A percentile compares a stretch with the other conserved stretches of the same genome.
Evolutionary conservation across 495 filamentous ascomycete genomes (phyloP).

Genomic region (Copromyces sp.): DNA sequence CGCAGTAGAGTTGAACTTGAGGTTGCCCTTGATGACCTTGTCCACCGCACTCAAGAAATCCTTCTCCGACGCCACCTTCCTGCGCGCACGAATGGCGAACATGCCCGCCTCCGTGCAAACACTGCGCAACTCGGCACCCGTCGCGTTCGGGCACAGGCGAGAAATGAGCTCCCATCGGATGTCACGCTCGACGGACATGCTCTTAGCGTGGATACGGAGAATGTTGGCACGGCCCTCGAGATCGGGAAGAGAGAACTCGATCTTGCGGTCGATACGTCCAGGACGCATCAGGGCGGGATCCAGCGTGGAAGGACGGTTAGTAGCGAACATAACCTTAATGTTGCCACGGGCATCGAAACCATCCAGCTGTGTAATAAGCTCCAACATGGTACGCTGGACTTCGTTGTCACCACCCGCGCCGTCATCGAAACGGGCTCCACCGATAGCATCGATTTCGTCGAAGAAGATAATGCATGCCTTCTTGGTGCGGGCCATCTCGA

Average conservation of each 20-base stretch:
- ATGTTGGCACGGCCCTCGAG: slow-evolving; percentile 96
- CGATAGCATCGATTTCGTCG: slow-evolving; percentile 96
- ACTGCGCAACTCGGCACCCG: slow-evolving; percentile 85
- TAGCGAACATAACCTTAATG: slow-evolving; percentile 99
- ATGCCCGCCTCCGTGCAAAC: slow-evolving; percentile 99
- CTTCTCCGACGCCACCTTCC: slow-evolving; percentile 99
- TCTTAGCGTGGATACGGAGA: slow-evolving; percentile 96
- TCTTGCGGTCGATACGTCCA: slow-evolving; percentile 96
- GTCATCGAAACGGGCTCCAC: slow-evolving; percentile 96
- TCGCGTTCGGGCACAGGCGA: slow-evolving; percentile 91
- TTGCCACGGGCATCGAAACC: slow-evolving; percentile 96
- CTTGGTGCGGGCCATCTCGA: slow-evolving; percentile 99
- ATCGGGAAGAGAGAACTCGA: slow-evolving; percentile 95
- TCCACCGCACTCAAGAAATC: slow-evolving; percentile 96
- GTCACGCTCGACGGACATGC: slow-evolving; percentile 97
- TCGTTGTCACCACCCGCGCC: slow-evolving; percentile 97
- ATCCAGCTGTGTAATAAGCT: slow-evolving; percentile 95
- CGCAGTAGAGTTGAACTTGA: slow-evolving; percentile 98
- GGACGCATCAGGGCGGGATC: slow-evolving; percentile 96
- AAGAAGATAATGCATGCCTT: slow-evolving; percentile 99
- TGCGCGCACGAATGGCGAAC: slow-evolving; percentile 92
- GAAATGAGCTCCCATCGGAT: slow-evolving; percentile 98
- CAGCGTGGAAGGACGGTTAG: slow-evolving; percentile 90
- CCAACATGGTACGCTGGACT: slow-evolving; percentile 98
- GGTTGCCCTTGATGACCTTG: slow-evolving; percentile 98